Base-by-base conservation (phyloP, 495 filamentous ascomycete genomes). In the Alectoria sarmentosa region DNA sequence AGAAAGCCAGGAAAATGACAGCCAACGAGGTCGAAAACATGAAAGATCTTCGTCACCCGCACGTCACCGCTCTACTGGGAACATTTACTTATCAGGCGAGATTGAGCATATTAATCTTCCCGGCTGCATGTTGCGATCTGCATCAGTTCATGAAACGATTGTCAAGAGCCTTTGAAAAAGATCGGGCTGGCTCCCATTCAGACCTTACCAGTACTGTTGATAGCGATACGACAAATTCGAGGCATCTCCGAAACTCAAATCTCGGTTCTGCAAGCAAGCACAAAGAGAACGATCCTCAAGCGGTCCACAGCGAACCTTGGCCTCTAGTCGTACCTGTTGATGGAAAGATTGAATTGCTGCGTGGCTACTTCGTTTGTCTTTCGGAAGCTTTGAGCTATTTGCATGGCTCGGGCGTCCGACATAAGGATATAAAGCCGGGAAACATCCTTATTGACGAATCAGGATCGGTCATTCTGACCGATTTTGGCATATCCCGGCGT, bases 341-440 rank as follows among this genome's bases (percentile, higher is more conserved):
- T 13, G 38, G 4, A 21, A 42, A 8, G 19, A 41, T 19, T 5
- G 52, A 55, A 46, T 5, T 60, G 4, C 39, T 62, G 48, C 28
- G 71, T 57, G 42, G 67, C 65, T 63, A 66, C 61, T 67, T 69
- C 28, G 65, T 62, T 59, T 66, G 62, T 44, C 32, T 64, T 30
- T 64, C 62, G 2, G 32, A 75, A 32, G 78, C 75, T 3, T 65
- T 81, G 1, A 69, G 71, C 6, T 79, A 75, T 61, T 67, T 81
- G 3, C 78, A 80, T 63, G 62, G 71, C 17, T 64, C 62, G 1
- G 69, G 69, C n/a, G 73, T 79, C 42, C 70, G 76, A 0, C 79
- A 81, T 66, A 75, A 76, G 56, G 79, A 81, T 61, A 78, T 81
- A 66, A 81, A 80, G 66, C 78, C 78, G 6, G 71, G 70, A 36